Evolutionary conservation across 306 rosid species (phyloP), one percentile per base, ranked within the genome.

Genomic region (Senna tora): DNA sequence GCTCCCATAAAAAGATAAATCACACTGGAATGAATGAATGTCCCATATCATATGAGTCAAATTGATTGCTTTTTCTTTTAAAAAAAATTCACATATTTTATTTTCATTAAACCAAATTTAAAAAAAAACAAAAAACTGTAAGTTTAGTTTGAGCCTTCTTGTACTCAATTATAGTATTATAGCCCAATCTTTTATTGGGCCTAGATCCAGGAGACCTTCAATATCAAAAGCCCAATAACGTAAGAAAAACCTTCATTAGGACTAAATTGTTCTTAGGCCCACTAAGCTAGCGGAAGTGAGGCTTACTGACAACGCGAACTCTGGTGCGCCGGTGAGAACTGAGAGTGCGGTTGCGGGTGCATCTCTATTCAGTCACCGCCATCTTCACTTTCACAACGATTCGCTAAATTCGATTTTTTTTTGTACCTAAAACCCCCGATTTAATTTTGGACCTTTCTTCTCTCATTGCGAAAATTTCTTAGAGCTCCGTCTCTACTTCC

Each of bases 401-500:
- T 63, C 36, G 2, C 17, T 20, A 6, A 34, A 0, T 59, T 33
- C 3, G 49, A 61, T 61, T 32, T 16, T n/a, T 32, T 16, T n/a
- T 59, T 7, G 7, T 34, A 9, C n/a, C 50, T 42, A 11, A n/a
- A 64, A 22, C 20, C 53, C 20, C 5, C 69, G 53, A 64, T 64
- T 33, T 33, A 19, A 3, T 59, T 41, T 6, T 6, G 19, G n/a
- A 12, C 34, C 4, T 21, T 41, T 42, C 34, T 7, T 42, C 6
- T 21, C 20, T 62, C 51, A 20, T 63, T 21, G 0, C 12, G 52
- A 41, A 63, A 63, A 21, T 38, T 20, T 14, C 46, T 11, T 15
- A 22, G 20, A 42, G 7, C 14, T 42, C 52, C 36, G 6, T 63
- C 34, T 20, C 54, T 47, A 32, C 73, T 67, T 71, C 65, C 75